Percentiles rank a stretch among this genome's conserved stretches.
phyloP scores from a whole-genome alignment of 768 basidiomycete species.

The Megacollybia marginata region DNA sequence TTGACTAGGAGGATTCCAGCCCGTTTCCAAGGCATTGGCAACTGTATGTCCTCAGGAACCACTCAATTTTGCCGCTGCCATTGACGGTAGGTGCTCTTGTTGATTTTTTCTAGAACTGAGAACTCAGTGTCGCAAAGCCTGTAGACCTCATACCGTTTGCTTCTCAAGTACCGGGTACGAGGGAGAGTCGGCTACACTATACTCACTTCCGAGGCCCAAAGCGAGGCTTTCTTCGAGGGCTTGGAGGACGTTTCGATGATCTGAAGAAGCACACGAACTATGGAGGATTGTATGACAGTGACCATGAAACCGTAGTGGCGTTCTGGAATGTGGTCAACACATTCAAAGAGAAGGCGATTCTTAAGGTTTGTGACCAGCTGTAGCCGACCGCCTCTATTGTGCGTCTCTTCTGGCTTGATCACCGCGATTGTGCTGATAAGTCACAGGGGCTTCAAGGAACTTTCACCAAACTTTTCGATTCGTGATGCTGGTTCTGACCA shows the following conservation, averaged over 20 bases:
- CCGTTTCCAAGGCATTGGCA: conserved; percentile 15
- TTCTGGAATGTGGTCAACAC: conserved; percentile 85
- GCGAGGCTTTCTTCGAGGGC: conserved; percentile 85
- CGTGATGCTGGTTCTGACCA: conserved; percentile 74
- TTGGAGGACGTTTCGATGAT: conserved; percentile 86
- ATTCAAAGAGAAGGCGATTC: conserved; percentile 71
- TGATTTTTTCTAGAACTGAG: conserved; percentile 44
- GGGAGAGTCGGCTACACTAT: conserved; percentile 84
- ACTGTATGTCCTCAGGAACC: conserved; percentile 16
- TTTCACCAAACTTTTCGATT: conserved; percentile 85
- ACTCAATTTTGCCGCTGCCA: conserved; percentile 81
- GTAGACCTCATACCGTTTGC: conserved; percentile 80
- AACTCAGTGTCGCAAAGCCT: conserved; percentile 68
- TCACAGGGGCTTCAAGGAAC: conserved; percentile 73
- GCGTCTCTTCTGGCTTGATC: conserved; percentile 17
- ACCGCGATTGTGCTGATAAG: not conserved
- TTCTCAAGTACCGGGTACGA: conserved; percentile 75
- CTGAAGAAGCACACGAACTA: conserved; percentile 71
- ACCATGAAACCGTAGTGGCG: conserved; percentile 59
- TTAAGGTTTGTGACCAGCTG: conserved; percentile 92
- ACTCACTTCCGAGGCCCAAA: conserved; percentile 77
- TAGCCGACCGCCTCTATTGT: conserved; percentile 83
- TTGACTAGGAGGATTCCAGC: conserved; percentile 18
- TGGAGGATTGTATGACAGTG: conserved; percentile 69
- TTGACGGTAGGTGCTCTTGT: conserved; percentile 55